Base-by-base conservation (phyloP, 371 early-diverging fungal species). In the Actinomortierella ambigua region DNA sequence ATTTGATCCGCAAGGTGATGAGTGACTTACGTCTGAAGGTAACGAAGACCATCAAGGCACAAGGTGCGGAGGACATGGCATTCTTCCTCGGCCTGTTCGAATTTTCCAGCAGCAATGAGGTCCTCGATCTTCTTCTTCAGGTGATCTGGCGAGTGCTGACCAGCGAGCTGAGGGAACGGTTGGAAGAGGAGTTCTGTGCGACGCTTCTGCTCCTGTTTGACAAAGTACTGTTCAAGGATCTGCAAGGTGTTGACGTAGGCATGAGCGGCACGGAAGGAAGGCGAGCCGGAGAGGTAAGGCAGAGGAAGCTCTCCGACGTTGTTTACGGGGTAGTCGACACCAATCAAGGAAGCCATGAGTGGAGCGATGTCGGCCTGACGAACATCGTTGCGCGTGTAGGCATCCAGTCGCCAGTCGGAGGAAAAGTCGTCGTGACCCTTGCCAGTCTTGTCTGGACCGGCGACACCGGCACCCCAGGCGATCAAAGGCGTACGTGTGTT, bases 321-420 rank as follows among this genome's bases (percentile, higher is more conserved):
- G 76, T 98, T 98, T 18, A 93, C 88, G 3, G 98, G 98, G 59
- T 88, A 85, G 59, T 89, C 84, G 2, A 94, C 79, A 4, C 97
- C 97, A 34, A 95, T 80, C 13, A 98, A 79, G 29, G 94, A 80
- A 0, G 96, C 87, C 96, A 98, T 96, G 52, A 98, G 83, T 14
- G 97, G 97, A 1, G 98, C 96, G 76, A 98, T 91, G 79, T 96
- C 98, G 3, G 98, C 98, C 70, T 98, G 97, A 53, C 81, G 81
- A 26, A 98, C 90, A 77, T 96, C 97, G 54, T 89, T 76, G 34
- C 96, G 85, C 56, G 82, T 82, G 28, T 84, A 73, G 0, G 71
- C 69, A 29, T 56, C 62, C 34, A 91, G 53, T 9, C 73, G 64
- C 95, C 95, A 95, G 9, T 78, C 69, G 2, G 62, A 75, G 0